Evolutionary conservation across 2,329 filamentous ascomycete species (phyloP), one percentile per base, ranked within the genome.

Genomic region (Tolypocladium album): DNA sequence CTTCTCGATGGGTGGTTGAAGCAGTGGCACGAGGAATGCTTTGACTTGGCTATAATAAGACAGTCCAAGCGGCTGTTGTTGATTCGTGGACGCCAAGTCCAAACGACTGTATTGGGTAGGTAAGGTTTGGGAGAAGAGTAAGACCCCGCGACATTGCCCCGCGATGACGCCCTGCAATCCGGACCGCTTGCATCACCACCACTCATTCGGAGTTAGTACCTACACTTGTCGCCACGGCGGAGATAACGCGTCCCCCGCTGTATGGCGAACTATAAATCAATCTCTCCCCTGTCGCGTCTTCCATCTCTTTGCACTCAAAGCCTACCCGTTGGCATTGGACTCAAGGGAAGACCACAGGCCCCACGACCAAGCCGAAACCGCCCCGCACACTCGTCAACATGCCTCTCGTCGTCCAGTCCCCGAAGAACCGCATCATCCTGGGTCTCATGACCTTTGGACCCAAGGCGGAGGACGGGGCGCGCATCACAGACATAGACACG

Each of bases 371-470:
- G 36, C 15, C 3, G 13, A 11, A 3, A 27, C 17, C 34, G 8
- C 27, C 34, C 47, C 27, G 50, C 50, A 36, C 17, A 17, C 36
- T 34, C 40, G 12, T 40, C 68, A 75, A 64, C 38, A 82, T 82
- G 79, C 76, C 79, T 69, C 76, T 81, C 62, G 66, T 79, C 64
- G 71, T 69, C 17, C 71, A 74, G 56, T 71, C 69, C 40, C 68
- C 71, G 59, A 88, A 85, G 66, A 81, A 87, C 64, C 83, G 88
- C 64, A 79, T 91, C 67, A 90, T 96, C 78, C 85, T 96, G 45
- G 90, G 91, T 64, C 81, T 92, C 59, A 94, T 95, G 91, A 92
- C 88, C 69, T 92, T 91, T 76, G 89, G 88, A 38, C 85, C 89
- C 2, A 82, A 84, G 60, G 79, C 80, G 61, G 66, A 70, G 15